A percentile compares a stretch with the other conserved stretches of the same genome.
phyloP scores from a whole-genome alignment of 495 filamentous ascomycete genomes.

The Penicillium desertorum region DNA sequence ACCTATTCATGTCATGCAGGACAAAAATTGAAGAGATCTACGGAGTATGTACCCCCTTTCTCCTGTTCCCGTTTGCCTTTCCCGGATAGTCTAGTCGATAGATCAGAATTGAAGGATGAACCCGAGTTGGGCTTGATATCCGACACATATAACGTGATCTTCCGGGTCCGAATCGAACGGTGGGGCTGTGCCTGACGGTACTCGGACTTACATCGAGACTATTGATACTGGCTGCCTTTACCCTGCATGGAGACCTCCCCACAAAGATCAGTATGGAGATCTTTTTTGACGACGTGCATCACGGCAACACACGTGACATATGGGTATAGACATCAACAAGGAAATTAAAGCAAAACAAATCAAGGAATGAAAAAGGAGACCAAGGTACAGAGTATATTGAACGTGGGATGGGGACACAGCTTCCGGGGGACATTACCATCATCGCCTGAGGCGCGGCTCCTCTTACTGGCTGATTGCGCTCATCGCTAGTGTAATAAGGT shows the following conservation, averaged over 20 bases:
- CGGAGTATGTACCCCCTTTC: neutral
- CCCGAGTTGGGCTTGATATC: neutral
- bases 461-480: neutral
- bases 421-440: neutral
- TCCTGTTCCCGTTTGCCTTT: neutral
- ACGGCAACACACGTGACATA: neutral
- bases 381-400: neutral
- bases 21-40: neutral
- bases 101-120: constrained; percentile 8
- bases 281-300: neutral
- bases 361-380: neutral
- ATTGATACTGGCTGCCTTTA: constrained; percentile 10
- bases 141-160: constrained; percentile 2
- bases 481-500: neutral
- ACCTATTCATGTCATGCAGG: neutral
- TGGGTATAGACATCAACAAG: neutral
- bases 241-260: constrained; percentile 11
- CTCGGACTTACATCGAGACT: constrained; percentile 2
- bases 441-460: neutral
- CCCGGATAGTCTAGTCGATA: constrained; percentile 6
- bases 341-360: neutral
- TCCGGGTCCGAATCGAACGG: neutral
- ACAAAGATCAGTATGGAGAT: neutral
- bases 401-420: no score
- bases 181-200: constrained; percentile 3